These are phyloP conservation scores for Parachaetomium inaequale DNA, from an alignment of 495 filamentous ascomycete genomes.

Conservation along the genomic window DNA sequence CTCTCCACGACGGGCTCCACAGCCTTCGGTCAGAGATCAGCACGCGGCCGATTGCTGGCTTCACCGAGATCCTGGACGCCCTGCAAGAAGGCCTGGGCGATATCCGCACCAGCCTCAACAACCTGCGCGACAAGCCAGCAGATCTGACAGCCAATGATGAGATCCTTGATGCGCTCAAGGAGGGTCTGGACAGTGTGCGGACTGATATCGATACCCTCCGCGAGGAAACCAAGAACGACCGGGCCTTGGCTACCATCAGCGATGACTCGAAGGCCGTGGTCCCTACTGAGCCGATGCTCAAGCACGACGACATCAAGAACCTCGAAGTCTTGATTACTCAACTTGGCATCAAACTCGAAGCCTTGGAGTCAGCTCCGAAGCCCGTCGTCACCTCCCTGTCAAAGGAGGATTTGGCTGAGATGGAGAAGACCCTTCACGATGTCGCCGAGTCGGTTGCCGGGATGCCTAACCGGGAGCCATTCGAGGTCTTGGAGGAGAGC, in stretches of 20 bases:
- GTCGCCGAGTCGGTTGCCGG: slow-evolving; percentile 59
- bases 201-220: slow-evolving; percentile 76
- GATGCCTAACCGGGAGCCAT: slow-evolving; percentile 44
- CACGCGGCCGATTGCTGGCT: slow-evolving; percentile 52
- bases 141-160: slow-evolving; percentile 79
- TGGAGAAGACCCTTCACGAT: slow-evolving; percentile 43
- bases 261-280: slow-evolving; percentile 34
- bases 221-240: slow-evolving; percentile 46
- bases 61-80: slow-evolving; percentile 74
- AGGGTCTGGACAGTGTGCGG: slow-evolving; percentile 67
- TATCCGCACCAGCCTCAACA: slow-evolving; percentile 71
- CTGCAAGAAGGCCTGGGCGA: slow-evolving; percentile 76
- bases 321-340: slow-evolving; percentile 78
- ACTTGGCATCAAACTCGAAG: slow-evolving; percentile 76
- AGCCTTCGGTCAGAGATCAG: slow-evolving; percentile 62
- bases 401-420: slow-evolving; percentile 41
- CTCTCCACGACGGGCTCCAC: slow-evolving; percentile 66
- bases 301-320: slow-evolving; percentile 71
- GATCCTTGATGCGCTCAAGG: slow-evolving; percentile 79
- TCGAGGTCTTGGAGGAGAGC: slow-evolving; percentile 26
- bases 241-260: slow-evolving; percentile 46
- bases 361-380: slow-evolving; percentile 62
- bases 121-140: slow-evolving; percentile 69
- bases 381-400: slow-evolving; percentile 37
- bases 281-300: slow-evolving; percentile 43